Conservation (phyloP, 768 basidiomycete genomes). For the Imleria badia region DNA sequence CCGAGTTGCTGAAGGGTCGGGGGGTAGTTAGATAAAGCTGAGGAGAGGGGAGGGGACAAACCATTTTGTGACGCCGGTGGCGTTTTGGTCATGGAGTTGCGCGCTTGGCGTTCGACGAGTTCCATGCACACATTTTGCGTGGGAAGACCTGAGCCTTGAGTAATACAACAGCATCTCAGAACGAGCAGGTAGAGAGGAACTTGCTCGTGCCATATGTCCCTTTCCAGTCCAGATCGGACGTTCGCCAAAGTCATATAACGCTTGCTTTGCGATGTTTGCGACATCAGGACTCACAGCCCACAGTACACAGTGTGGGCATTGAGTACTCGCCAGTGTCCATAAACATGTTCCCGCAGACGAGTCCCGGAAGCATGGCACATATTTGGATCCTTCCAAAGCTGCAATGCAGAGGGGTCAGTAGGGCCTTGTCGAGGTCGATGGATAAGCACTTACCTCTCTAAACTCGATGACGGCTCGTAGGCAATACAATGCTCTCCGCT, state of each 20-base stretch:
- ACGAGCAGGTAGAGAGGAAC: too few relatives aligned
- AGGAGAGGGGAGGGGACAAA: too few relatives aligned
- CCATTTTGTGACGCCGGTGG: too few relatives aligned
- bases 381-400: conserved; percentile 93
- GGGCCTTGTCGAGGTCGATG: neutral
- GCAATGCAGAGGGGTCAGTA: conserved; percentile 8
- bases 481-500: conserved; percentile 83
- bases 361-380: conserved; percentile 85
- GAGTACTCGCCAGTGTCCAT: conserved; percentile 57
- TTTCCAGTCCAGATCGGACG: conserved; percentile 81
- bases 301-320: conserved; percentile 43
- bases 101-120: too few relatives aligned
- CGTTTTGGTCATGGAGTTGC: too few relatives aligned
- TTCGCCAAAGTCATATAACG: conserved; percentile 84
- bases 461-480: conserved; percentile 79
- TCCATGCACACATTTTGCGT: too few relatives aligned
- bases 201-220: conserved; percentile 71
- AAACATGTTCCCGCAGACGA: conserved; percentile 84
- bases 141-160: too few relatives aligned
- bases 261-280: conserved; percentile 73
- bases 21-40: too few relatives aligned
- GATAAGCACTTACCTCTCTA: conserved; percentile 55
- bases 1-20: too few relatives aligned
- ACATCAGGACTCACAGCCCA: conserved; percentile 67
- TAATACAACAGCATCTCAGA: too few relatives aligned